Evolutionary conservation across 768 basidiomycete species (phyloP).

Genomic region (Chiua virens): DNA sequence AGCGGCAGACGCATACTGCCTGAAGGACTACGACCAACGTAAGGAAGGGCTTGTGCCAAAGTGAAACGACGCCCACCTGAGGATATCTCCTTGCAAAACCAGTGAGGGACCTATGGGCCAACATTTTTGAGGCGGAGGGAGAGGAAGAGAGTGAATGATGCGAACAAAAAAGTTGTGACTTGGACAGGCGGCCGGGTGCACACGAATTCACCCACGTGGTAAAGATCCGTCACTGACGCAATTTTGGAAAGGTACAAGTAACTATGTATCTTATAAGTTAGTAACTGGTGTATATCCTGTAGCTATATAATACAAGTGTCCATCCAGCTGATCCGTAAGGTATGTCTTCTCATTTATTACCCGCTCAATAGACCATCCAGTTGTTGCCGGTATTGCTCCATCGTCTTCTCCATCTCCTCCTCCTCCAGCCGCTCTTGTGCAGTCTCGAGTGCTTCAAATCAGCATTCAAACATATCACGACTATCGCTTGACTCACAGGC

Average conservation of each 20-base stretch:
- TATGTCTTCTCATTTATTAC: slow-evolving; percentile 16
- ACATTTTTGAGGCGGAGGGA: slow-evolving; percentile 45
- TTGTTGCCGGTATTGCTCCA: slow-evolving; percentile 89
- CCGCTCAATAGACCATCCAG: slow-evolving; percentile 80
- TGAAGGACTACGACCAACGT: slow-evolving; percentile 42
- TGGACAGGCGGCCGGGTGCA: slow-evolving; percentile 16
- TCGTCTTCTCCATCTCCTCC: slow-evolving; percentile 81
- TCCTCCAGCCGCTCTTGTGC: slow-evolving; percentile 66
- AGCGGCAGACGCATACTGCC: slow-evolving; percentile 66
- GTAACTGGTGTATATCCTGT: not conserved
- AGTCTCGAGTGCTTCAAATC: slow-evolving; percentile 38
- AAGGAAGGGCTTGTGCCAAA: slow-evolving; percentile 4
- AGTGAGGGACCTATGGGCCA: slow-evolving; percentile 56
- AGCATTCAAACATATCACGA: not conserved
- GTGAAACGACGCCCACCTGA: slow-evolving; percentile 41
- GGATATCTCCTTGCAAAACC: slow-evolving; percentile 50
- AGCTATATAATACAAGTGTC: slow-evolving; percentile 10
- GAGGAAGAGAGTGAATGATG: slow-evolving; percentile 13
- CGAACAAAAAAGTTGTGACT: slow-evolving; percentile 11
- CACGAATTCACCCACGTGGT: slow-evolving; percentile 25
- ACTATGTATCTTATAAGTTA: too few relatives aligned
- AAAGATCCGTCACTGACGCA: not conserved
- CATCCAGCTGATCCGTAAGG: slow-evolving; percentile 5
- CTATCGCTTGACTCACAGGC: slow-evolving; percentile 56
- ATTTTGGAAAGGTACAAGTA: slow-evolving; percentile 14